phyloP scores from a whole-genome alignment of 345 rosid species.

The Hibiscus trionum region DNA sequence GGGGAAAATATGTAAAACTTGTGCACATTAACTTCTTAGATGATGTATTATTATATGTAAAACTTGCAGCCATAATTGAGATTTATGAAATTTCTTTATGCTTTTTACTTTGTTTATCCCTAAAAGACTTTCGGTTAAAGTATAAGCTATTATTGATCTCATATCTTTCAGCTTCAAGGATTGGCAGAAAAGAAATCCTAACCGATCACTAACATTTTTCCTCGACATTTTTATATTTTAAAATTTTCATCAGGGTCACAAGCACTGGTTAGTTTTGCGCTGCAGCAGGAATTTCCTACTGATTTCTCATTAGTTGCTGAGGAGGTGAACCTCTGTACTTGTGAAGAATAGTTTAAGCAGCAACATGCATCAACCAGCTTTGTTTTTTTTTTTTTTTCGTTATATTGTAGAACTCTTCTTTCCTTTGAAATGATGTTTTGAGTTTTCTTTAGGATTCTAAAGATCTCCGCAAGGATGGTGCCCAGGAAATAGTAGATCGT shows the following conservation, averaged over 20 bases:
- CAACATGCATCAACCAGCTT: neutral
- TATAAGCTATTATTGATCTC: neutral
- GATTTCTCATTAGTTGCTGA: constrained; percentile 87
- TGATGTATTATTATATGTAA: neutral
- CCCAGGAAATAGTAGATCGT: constrained; percentile 53
- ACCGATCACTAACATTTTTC: neutral
- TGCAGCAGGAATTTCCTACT: constrained; percentile 56
- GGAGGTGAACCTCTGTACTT: constrained; percentile 47
- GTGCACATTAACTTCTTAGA: neutral
- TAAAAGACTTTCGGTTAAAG: neutral
- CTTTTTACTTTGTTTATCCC: neutral
- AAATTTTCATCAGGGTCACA: constrained; percentile 16
- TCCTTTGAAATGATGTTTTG: neutral
- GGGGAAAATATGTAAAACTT: neutral
- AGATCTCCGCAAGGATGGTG: constrained; percentile 62
- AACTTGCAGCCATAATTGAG: neutral
- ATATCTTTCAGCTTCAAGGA: constrained; percentile 26
- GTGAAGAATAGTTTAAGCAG: constrained; percentile 23
- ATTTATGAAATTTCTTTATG: neutral
- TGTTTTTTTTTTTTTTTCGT: constrained; percentile 19
- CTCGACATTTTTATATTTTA: neutral
- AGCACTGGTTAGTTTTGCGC: too few species aligned
- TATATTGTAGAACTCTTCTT: neutral
- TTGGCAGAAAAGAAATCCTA: constrained; percentile 13
- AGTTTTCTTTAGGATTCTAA: constrained; percentile 55